These are phyloP conservation scores for Ustilago bromivora DNA, from an alignment of 1,284 basidiomycete genomes.

Conservation along the genomic window DNA sequence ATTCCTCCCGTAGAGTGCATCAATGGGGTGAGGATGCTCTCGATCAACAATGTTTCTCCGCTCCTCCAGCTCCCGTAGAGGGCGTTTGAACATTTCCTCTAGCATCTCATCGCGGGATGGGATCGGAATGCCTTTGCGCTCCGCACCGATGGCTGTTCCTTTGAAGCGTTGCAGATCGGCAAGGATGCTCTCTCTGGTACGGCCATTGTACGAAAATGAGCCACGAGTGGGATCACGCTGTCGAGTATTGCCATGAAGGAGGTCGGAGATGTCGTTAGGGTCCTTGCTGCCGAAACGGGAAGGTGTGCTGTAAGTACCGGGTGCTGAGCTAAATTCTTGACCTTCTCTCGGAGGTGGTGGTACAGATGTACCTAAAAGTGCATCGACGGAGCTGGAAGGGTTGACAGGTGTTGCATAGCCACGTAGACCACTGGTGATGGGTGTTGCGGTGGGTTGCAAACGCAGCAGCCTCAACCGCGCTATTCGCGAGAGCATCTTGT, in stretches of 20 bases:
- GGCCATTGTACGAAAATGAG: conserved; percentile 6
- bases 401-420: conserved; percentile 58
- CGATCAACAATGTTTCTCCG: conserved; percentile 38
- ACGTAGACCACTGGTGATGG: conserved; percentile 1
- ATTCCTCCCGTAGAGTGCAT: conserved; percentile 57
- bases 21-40: conserved; percentile 59
- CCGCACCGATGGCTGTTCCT: conserved; percentile 45
- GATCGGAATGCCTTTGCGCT: conserved; percentile 44
- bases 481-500: conserved; percentile 33
- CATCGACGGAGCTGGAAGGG: conserved; percentile 57
- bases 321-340: conserved; percentile 13
- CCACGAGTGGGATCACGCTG: conserved; percentile 16
- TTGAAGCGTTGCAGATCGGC: conserved; percentile 51
- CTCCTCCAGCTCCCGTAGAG: conserved; percentile 44
- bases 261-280: conserved; percentile 55
- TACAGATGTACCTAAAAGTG: conserved; percentile 54
- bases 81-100: conserved; percentile 52
- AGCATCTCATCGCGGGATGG: conserved; percentile 53
- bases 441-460: conserved; percentile 8
- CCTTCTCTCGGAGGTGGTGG: conserved; percentile 55
- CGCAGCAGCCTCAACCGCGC: conserved; percentile 28
- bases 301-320: conserved; percentile 27
- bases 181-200: conserved; percentile 7
- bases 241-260: conserved; percentile 36
- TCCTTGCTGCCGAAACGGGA: conserved; percentile 40